Evolutionary conservation across 164 flowering plant genomes (phyloP).

Genomic region (Cinnamomum chago): DNA sequence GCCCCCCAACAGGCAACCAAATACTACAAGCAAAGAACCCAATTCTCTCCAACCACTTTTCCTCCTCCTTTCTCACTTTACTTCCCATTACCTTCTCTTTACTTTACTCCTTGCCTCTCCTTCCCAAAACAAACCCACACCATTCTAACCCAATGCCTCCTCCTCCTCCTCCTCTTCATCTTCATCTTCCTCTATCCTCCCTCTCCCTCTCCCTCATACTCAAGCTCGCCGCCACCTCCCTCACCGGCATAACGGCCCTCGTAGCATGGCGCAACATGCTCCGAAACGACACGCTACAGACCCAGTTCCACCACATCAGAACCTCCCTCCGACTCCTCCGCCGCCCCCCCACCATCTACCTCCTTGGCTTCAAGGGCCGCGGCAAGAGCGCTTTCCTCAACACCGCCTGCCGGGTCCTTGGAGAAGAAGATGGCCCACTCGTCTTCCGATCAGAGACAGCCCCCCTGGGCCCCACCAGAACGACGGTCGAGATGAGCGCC

Average conservation of each 20-base stretch:
- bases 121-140: neutral
- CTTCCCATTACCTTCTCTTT: neutral
- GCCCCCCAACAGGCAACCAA: too few relatives aligned
- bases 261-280: neutral
- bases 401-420: conserved; percentile 11
- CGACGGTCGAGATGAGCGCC: neutral
- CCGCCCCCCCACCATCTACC: conserved; percentile 2
- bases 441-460: conserved; percentile 8
- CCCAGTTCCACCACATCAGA: neutral
- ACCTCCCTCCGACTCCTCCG: neutral
- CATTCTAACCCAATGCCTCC: too few relatives aligned
- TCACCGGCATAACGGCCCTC: conserved; percentile 10
- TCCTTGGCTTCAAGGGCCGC: conserved; percentile 7
- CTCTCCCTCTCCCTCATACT: conserved; percentile 6
- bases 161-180: neutral
- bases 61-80: neutral
- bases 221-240: conserved; percentile 1
- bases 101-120: neutral
- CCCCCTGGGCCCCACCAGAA: neutral
- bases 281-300: neutral
- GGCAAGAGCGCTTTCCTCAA: conserved; percentile 15
- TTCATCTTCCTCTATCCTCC: neutral
- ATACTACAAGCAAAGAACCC: neutral
- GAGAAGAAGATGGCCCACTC: conserved; percentile 8
- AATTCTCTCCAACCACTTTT: neutral